Conservation (phyloP, 1,139 yeast genomes). For the Candida anutae region DNA sequence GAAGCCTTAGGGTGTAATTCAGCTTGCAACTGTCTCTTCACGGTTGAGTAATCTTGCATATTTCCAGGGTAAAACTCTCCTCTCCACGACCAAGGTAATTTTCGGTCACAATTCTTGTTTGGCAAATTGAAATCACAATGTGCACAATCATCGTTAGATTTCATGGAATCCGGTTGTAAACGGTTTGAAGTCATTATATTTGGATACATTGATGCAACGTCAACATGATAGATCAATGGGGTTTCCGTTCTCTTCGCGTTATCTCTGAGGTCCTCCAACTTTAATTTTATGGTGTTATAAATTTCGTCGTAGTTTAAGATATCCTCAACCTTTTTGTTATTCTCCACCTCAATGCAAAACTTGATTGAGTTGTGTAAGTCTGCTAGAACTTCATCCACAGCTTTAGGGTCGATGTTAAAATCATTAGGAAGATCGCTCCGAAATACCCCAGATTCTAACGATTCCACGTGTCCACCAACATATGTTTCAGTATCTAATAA, state of each 20-base stretch:
- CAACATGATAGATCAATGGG: constrained; percentile 94
- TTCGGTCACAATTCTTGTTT: constrained; percentile 85
- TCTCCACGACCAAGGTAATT: constrained; percentile 97
- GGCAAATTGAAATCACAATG: constrained; percentile 96
- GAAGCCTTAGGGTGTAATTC: constrained; percentile 69
- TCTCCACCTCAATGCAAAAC: constrained; percentile 83
- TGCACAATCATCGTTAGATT: constrained; percentile 91
- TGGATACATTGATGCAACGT: constrained; percentile 99
- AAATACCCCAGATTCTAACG: constrained; percentile 95
- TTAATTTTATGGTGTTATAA: constrained; percentile 45
- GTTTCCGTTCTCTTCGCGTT: constrained; percentile 62
- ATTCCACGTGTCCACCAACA: constrained; percentile 98
- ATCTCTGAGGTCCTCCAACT: constrained; percentile 50
- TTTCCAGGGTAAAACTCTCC: constrained; percentile 93
- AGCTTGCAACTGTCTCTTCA: constrained; percentile 71
- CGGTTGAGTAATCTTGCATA: constrained; percentile 86
- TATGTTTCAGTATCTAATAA: constrained; percentile 91
- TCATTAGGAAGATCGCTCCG: constrained; percentile 76
- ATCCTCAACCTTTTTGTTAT: constrained; percentile 60
- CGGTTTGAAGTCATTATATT: constrained; percentile 97
- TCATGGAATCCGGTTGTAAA: constrained; percentile 97
- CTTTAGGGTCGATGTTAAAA: constrained; percentile 74
- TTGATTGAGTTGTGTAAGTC: constrained; percentile 72
- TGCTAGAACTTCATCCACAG: constrained; percentile 67
- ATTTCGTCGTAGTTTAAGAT: constrained; percentile 76